These are phyloP conservation scores for Synchytrium microbalum DNA, from an alignment of 371 early-diverging fungal species.

Conservation along the genomic window DNA sequence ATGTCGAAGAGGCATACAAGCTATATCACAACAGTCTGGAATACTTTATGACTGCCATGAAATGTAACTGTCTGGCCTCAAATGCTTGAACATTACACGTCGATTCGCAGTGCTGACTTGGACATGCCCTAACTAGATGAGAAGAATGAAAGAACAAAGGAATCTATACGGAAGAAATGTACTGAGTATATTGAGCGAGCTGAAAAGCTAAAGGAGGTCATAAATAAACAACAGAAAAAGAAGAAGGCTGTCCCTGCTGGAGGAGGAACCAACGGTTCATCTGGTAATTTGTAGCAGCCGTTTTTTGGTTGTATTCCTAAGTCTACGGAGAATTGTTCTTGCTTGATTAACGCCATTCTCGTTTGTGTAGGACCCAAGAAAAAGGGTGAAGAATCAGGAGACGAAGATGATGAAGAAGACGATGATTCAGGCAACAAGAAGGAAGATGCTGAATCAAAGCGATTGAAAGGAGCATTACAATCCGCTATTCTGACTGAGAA, in stretches of 20 bases:
- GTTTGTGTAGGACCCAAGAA: conserved; percentile 9
- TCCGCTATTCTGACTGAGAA: conserved; percentile 89
- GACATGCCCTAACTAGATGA: conserved; percentile 58
- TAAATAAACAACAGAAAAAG: conserved; percentile 60
- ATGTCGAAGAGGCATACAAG: conserved; percentile 86
- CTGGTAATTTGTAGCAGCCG: conserved; percentile 10
- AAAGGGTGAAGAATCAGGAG: conserved; percentile 18
- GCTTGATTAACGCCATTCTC: background rate
- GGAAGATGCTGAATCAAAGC: conserved; percentile 85
- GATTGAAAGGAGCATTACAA: conserved; percentile 70
- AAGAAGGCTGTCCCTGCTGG: conserved; percentile 51
- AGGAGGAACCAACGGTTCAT: conserved; percentile 11
- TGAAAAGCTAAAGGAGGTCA: conserved; percentile 82
- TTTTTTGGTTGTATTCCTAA: no score
- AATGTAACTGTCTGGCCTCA: conserved; percentile 58
- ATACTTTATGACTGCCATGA: conserved; percentile 89
- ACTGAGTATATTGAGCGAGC: conserved; percentile 90
- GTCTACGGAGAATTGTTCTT: conserved; percentile 4
- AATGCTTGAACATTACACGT: conserved; percentile 2
- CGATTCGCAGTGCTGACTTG: conserved; percentile 1
- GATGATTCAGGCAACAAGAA: conserved; percentile 51
- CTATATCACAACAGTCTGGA: conserved; percentile 81
- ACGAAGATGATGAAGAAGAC: conserved; percentile 23
- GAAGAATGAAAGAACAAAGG: conserved; percentile 81
- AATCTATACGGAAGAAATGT: conserved; percentile 81